Evolutionary conservation across 139 green algal genomes (phyloP), one percentile per base, ranked within the genome.

Genomic region (Chlorella sorokiniana): DNA sequence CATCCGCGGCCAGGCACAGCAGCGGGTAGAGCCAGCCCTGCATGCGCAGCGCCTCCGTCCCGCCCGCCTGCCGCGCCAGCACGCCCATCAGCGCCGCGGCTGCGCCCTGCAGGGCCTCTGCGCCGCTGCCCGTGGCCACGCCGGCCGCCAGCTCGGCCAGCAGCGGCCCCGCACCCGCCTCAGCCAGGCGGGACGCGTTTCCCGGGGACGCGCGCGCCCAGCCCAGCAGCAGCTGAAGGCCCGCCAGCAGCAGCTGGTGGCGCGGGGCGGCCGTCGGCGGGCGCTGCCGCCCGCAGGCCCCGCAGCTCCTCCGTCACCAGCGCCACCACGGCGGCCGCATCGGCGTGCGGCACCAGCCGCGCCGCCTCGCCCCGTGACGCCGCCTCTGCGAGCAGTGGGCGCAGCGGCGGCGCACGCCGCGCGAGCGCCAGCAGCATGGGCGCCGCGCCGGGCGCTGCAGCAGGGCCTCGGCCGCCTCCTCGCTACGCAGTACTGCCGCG

Each of bases 1-100:
- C 91, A 79, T 95, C 92, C 0, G 92, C 92, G 41, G 90, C 91
- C 41, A 92, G 87, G 85, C 88, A 95, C 48, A 95, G 84, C 75
- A 93, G 79, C 25, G 85, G 91, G 74, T 90, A 83, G 67, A 95
- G 81, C 86, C 90, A 94, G 22, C 23, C 27, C 4, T 85, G 75
- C 76, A 92, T 81, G 31, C 88, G 82, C 68, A 90, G 82, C 20
- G 51, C 59, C 62, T 82, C 51, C 7, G 79, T 56, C 25, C 79
- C 48, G 31, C 42, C 65, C 4, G 62, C 72, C 11, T 84, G 82
- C 3, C 76, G 82, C 25, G 85, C 82, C 1, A 87, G 82, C 25
- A 29, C 38, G 37, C 54, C 73, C 73, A 79, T 79, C 37, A 79
- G 37, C 73, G 51, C 40, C 14, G 61, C 48, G 86, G 69, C 44